phyloP scores from a whole-genome alignment of 192 early-diverging fungal genomes.

The Linderina pennispora region DNA sequence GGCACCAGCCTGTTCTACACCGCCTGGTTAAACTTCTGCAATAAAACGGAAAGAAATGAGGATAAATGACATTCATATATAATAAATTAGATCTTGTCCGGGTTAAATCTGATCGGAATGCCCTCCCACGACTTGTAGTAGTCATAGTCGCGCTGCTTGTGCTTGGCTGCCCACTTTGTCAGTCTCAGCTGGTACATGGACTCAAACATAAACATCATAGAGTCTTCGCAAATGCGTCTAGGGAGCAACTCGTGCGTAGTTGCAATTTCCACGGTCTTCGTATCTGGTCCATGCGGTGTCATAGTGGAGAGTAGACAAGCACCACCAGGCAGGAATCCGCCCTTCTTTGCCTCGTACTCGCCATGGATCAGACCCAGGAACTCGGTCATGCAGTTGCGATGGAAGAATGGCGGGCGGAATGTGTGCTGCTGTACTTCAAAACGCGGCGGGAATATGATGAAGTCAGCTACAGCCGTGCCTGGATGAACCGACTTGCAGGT shows the following conservation, averaged over 20 bases:
- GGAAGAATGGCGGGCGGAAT: constrained; percentile 91
- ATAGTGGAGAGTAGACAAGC: constrained; percentile 72
- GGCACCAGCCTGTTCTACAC: constrained; percentile 12
- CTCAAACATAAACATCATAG: constrained; percentile 96
- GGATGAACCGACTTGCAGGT: constrained; percentile 83
- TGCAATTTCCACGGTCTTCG: constrained; percentile 65
- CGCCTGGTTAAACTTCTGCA: constrained; percentile 4
- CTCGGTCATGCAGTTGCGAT: constrained; percentile 97
- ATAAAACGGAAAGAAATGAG: not conserved
- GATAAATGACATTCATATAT: not conserved
- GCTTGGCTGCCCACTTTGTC: constrained; percentile 73
- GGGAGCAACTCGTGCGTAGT: constrained; percentile 67
- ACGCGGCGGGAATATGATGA: constrained; percentile 94
- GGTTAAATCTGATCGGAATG: constrained; percentile 45
- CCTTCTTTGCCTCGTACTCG: constrained; percentile 88
- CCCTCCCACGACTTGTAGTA: constrained; percentile 85
- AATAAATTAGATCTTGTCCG: constrained; percentile 13
- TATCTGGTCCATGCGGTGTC: constrained; percentile 92
- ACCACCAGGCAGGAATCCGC: constrained; percentile 88
- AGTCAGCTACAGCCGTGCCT: constrained; percentile 84
- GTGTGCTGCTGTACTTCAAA: constrained; percentile 92
- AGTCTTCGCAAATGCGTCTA: constrained; percentile 68
- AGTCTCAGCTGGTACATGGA: constrained; percentile 71
- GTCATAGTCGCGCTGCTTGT: constrained; percentile 67
- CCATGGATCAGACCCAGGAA: constrained; percentile 96